Percentiles rank a stretch among this genome's conserved stretches.
These are phyloP conservation scores for Trypanosoma melophagium DNA, from an alignment of 208 protist genomes.

Conservation along the genomic window DNA sequence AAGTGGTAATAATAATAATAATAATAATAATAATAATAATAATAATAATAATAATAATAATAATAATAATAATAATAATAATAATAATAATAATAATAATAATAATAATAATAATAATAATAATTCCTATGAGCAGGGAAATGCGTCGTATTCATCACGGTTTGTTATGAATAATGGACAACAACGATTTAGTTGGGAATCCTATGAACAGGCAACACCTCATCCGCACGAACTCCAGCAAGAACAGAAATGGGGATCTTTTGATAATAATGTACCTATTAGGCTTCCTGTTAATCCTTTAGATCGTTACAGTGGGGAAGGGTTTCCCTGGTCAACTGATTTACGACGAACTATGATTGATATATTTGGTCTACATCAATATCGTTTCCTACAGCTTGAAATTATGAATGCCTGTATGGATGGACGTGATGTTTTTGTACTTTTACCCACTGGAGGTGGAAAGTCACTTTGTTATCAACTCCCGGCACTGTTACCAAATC, in stretches of 20 bases:
- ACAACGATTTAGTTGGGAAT: slow-evolving; percentile 63
- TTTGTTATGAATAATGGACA: background rate
- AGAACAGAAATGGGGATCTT: slow-evolving; percentile 34
- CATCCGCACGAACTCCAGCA: slow-evolving; percentile 14
- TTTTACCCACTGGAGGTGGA: slow-evolving; percentile 94
- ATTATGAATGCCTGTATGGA: slow-evolving; percentile 94
- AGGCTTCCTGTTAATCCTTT: slow-evolving; percentile 72
- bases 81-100: background rate
- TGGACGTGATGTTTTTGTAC: slow-evolving; percentile 92
- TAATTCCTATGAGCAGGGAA: too few species aligned
- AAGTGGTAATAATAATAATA: background rate
- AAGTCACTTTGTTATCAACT: slow-evolving; percentile 97
- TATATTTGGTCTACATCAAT: slow-evolving; percentile 89
- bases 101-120: background rate
- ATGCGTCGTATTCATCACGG: too few species aligned
- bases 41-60: background rate
- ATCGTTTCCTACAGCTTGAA: slow-evolving; percentile 91
- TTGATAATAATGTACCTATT: slow-evolving; percentile 37
- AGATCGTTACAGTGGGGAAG: slow-evolving; percentile 63
- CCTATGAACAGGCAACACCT: slow-evolving; percentile 54
- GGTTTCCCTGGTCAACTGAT: slow-evolving; percentile 78
- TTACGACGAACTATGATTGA: slow-evolving; percentile 87
- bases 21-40: background rate
- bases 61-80: background rate
- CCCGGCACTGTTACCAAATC: slow-evolving; percentile 85